phyloP scores from a whole-genome alignment of 805 yeast species.

The Candida cerambycidarum region DNA sequence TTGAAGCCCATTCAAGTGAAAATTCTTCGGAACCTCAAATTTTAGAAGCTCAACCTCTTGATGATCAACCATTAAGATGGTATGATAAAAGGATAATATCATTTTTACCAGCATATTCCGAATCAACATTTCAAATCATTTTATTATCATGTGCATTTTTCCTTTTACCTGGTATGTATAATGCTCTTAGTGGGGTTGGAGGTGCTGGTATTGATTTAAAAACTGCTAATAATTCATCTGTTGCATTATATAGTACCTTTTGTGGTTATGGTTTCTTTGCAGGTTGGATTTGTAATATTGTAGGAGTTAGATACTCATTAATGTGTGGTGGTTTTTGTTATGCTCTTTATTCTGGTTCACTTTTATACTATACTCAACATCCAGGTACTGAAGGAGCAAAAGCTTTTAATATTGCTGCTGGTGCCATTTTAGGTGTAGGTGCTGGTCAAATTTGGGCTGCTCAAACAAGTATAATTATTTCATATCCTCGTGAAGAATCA shows the following conservation, averaged over 20 bases:
- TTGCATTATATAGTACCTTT: slow-evolving; percentile 54
- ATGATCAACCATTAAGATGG: slow-evolving; percentile 40
- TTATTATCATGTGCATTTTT: slow-evolving; percentile 48
- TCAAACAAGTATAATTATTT: slow-evolving; percentile 55
- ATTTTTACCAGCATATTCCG: slow-evolving; percentile 36
- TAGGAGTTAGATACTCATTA: slow-evolving; percentile 47
- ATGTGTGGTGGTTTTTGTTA: slow-evolving; percentile 57
- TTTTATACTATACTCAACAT: slow-evolving; percentile 43
- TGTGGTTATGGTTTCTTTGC: slow-evolving; percentile 59
- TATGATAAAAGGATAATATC: slow-evolving; percentile 29
- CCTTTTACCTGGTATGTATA: slow-evolving; percentile 54
- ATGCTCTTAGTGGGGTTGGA: slow-evolving; percentile 52
- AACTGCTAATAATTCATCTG: slow-evolving; percentile 48
- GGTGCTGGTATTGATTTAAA: slow-evolving; percentile 43
- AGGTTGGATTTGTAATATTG: slow-evolving; percentile 51
- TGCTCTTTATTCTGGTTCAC: slow-evolving; percentile 51
- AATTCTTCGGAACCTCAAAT: slow-evolving; percentile 11
- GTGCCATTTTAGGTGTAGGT: slow-evolving; percentile 56
- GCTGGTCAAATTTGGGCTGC: slow-evolving; percentile 61
- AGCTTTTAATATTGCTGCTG: slow-evolving; percentile 51
- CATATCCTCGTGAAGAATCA: slow-evolving; percentile 53
- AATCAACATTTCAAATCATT: slow-evolving; percentile 42
- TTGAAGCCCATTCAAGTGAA: slow-evolving; percentile 13
- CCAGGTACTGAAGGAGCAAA: slow-evolving; percentile 41
- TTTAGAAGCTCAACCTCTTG: slow-evolving; percentile 28